Conservation (phyloP, 2,329 filamentous ascomycete genomes). For the Epichloe aotearoae region DNA sequence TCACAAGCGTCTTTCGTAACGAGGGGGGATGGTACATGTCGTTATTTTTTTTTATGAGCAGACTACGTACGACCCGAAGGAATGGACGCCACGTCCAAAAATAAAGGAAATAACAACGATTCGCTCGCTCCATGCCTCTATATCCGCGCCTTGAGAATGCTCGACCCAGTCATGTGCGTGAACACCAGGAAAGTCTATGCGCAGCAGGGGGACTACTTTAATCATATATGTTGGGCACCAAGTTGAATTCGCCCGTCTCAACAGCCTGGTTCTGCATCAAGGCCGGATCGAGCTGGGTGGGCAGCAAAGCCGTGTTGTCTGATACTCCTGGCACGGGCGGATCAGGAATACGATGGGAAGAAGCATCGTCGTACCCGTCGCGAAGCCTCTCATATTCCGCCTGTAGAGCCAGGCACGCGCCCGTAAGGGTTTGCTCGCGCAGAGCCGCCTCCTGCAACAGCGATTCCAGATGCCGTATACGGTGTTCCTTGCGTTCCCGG, state of each 20-base stretch:
- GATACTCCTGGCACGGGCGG: too few relatives aligned
- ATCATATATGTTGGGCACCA: not conserved
- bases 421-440: conserved; percentile 40
- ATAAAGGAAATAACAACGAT: not conserved
- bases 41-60: not conserved
- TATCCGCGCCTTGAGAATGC: not conserved
- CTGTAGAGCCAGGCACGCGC: conserved; percentile 39
- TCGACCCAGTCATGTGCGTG: not conserved
- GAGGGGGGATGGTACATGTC: not conserved
- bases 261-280: not conserved
- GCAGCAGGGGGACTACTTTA: not conserved
- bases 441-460: conserved; percentile 37
- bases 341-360: too few relatives aligned
- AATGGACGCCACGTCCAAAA: not conserved
- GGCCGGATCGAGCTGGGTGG: not conserved
- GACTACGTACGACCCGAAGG: not conserved
- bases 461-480: conserved; percentile 46
- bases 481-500: too few relatives aligned
- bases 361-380: not conserved
- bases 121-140: too few relatives aligned
- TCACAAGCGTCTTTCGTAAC: not conserved
- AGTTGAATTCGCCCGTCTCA: not conserved
- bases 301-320: not conserved
- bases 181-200: not conserved
- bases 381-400: conserved; percentile 27